Evolutionary conservation across 2,329 filamentous ascomycete genomes (phyloP).

Genomic region (Tolypocladium ophioglossoides): DNA sequence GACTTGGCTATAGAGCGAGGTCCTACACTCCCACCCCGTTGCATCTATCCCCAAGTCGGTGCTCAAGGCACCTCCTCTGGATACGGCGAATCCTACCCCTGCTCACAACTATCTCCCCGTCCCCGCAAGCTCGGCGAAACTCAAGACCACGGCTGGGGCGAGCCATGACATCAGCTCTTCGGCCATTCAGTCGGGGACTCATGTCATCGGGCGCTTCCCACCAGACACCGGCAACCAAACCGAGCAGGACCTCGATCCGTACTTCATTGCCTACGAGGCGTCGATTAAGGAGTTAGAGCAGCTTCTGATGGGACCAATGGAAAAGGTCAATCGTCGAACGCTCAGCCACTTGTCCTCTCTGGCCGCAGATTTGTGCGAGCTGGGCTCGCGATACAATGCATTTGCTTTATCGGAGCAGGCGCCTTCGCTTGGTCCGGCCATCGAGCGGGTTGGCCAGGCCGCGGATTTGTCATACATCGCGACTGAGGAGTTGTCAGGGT

Average conservation of each 20-base stretch:
- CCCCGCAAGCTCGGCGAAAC: slow-evolving; percentile 74
- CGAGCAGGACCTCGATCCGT: slow-evolving; percentile 88
- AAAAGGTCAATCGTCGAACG: slow-evolving; percentile 88
- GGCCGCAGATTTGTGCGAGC: slow-evolving; percentile 79
- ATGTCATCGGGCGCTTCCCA: slow-evolving; percentile 71
- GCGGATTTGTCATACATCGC: slow-evolving; percentile 94
- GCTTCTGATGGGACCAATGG: slow-evolving; percentile 83
- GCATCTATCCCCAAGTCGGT: slow-evolving; percentile 89
- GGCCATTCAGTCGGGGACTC: slow-evolving; percentile 32
- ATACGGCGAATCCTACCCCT: slow-evolving; percentile 82
- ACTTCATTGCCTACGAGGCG: slow-evolving; percentile 87
- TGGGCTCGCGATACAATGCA: slow-evolving; percentile 92
- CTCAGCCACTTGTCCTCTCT: slow-evolving; percentile 76
- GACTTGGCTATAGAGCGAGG: slow-evolving; percentile 58
- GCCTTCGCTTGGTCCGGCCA: slow-evolving; percentile 77
- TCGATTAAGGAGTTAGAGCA: slow-evolving; percentile 87
- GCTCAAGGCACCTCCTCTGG: slow-evolving; percentile 87
- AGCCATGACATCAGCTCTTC: slow-evolving; percentile 23
- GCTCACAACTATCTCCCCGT: slow-evolving; percentile 84
- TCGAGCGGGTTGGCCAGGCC: slow-evolving; percentile 89
- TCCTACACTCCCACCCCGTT: slow-evolving; percentile 85
- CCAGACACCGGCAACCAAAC: slow-evolving; percentile 64
- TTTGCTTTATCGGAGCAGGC: slow-evolving; percentile 93
- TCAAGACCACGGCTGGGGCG: slow-evolving; percentile 48
- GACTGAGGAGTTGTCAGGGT: slow-evolving; percentile 80